Evolutionary conservation across 768 basidiomycete species (phyloP).

Genomic region (Pisolithus microcarpus): DNA sequence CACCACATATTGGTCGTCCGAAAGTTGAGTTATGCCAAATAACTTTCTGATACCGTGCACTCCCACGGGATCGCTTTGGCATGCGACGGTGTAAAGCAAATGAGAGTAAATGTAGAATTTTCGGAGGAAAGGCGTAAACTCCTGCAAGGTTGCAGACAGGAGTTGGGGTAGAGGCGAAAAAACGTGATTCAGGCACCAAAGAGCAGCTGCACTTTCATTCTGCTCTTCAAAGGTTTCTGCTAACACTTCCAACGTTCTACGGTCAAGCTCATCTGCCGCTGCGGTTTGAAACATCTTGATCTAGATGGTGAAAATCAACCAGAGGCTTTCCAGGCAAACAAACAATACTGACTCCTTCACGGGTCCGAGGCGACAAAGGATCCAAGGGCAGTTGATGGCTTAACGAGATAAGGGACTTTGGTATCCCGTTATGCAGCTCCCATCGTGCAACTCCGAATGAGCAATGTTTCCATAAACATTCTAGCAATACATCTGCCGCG

Average conservation of each 20-base stretch:
- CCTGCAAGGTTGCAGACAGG: conserved; percentile 11
- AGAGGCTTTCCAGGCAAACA: not conserved
- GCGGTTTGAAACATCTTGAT: conserved; percentile 34
- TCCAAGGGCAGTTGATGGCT: conserved; percentile 10
- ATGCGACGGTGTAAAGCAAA: conserved; percentile 25
- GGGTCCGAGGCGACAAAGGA: conserved; percentile 1
- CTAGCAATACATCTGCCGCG: conserved; percentile 35
- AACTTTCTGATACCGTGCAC: conserved; percentile 21
- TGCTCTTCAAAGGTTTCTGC: conserved; percentile 22
- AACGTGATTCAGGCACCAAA: conserved; percentile 40
- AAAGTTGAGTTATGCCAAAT: conserved; percentile 27
- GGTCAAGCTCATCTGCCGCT: conserved; percentile 18
- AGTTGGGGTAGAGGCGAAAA: conserved; percentile 23
- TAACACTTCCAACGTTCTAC: conserved; percentile 24
- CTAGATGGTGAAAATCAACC: conserved; percentile 1
- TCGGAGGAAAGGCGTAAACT: conserved; percentile 26
- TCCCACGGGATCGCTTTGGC: conserved; percentile 21
- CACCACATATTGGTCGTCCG: conserved; percentile 25
- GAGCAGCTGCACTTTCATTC: conserved; percentile 26
- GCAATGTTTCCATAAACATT: conserved; percentile 40
- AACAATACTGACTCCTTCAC: conserved; percentile 7
- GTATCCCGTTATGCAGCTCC: not conserved
- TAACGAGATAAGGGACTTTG: conserved; percentile 22
- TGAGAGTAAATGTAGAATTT: conserved; percentile 31
- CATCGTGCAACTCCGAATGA: conserved; percentile 32